Evolutionary conservation across 345 rosid genomes (phyloP), one percentile per base, ranked within the genome.

Genomic region (Clarkia xantiana): DNA sequence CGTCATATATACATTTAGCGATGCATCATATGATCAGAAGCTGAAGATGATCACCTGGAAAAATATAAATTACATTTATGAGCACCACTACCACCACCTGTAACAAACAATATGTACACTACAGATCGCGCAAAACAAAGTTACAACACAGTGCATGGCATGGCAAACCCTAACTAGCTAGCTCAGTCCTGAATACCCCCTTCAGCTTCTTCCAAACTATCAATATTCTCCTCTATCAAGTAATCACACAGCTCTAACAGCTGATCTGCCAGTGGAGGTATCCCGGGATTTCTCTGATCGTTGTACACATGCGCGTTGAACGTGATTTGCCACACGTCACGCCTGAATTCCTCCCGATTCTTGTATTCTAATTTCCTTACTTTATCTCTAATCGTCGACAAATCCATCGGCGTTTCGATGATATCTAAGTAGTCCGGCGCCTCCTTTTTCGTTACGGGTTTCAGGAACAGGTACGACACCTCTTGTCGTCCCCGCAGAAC

Each of bases 231-330:
- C 2, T 68, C 62, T 39, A 88, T 22, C 79, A 91, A 63, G 74
- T 74, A 80, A 62, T 91, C 96, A 66, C 94, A 91, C 6, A 91
- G 55, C 72, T 91, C 94, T 61, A 91, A 57, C 25, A 91, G 83
- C 80, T 86, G 96, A 82, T 91, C 98, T 6, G 94, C 98, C 6
- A 86, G 76, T 3, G 94, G 98, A 19, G 98, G 94, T 63, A 91
- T 91, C 53, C 72, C 86, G 13, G 87, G 98, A 71, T 91, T 74
- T 45, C 93, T 82, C 39, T 80, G 55, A 15, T 78, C 85, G 44
- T 91, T 91, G 69, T 91, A 91, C 34, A 36, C 11, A 57, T 91
- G 98, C 41, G 98, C 95, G 52, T 91, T 91, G 48, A 1, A 64
- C 7, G 77, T 48, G 17, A 91, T 91, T 78, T 81, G 95, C 76